Base-by-base conservation (phyloP, 345 rosid genomes). In the Eucalyptus marginata region DNA sequence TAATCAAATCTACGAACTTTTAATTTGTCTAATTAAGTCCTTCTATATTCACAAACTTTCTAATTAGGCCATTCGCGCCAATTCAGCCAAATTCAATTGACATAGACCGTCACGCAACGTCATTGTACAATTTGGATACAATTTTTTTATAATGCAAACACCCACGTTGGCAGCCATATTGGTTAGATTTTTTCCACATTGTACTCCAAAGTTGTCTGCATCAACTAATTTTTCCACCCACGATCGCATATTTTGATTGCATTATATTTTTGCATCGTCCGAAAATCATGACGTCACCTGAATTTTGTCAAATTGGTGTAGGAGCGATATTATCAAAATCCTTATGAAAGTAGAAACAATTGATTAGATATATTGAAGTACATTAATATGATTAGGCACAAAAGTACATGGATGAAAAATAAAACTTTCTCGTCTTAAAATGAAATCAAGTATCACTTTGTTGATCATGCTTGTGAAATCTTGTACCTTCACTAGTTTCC, bases 71-170 rank as follows among this genome's bases (percentile, higher is more conserved):
- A 29, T n/a, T 64, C 2, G 29, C 9, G 8, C 5, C 36, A 64
- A 29, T 64, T 9, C 1, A 3, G 16, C 33, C 33, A 29, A 62
- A 62, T 29, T 62, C 16, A 62, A 13, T 62, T 29, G 71, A 62
- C 71, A 62, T 29, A 27, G 17, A 64, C 33, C 2, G 0, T 29
- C 5, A 0, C 1, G 10, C 9, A 0, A 29, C 8, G 3, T 29
- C 33, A 25, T 27, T 27, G 16, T 62, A 13, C 8, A 10, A 62
- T 12, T 27, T 13, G 17, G 33, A 62, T 62, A 51, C 54, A 51
- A 51, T 51, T 51, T 51, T 51, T 51, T 51, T 51, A 51, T 31
- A 29, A 29, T 29, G 71, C 29, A 64, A n/a, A 13, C 18, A 13
- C 3, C 5, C 10, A 64, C 4, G 5, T 64, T 29, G 71, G 71